These are phyloP conservation scores for Cyclotella sp. DNA, from an alignment of 108 stramenopile species.

Conservation along the genomic window DNA sequence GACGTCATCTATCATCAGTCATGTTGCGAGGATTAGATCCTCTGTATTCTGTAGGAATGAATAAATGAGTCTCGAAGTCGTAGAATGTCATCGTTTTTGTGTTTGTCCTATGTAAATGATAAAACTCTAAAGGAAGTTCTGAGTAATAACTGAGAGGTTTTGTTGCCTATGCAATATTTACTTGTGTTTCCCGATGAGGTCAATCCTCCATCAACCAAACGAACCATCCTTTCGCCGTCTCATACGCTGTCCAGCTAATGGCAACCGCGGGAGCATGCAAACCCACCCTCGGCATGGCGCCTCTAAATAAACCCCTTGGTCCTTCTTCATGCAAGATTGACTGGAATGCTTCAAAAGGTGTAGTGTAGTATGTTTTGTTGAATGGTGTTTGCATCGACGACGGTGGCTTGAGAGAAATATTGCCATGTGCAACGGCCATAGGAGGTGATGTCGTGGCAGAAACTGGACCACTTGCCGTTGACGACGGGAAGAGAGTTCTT, in stretches of 20 bases:
- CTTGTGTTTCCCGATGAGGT: neutral
- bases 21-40: too few relatives aligned
- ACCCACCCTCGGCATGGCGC: constrained; percentile 82
- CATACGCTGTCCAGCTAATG: constrained; percentile 98
- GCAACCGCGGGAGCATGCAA: constrained; percentile 96
- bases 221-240: constrained; percentile 84
- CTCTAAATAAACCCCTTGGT: constrained; percentile 87
- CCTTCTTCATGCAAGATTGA: constrained; percentile 92
- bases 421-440: neutral
- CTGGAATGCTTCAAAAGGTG: constrained; percentile 74
- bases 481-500: constrained; percentile 33
- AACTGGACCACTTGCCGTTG: neutral
- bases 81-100: too few relatives aligned
- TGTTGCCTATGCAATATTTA: too few relatives aligned
- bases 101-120: too few relatives aligned
- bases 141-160: too few relatives aligned
- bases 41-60: too few relatives aligned
- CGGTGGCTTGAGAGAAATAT: neutral
- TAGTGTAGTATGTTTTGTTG: constrained; percentile 41
- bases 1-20: too few relatives aligned
- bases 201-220: constrained; percentile 9
- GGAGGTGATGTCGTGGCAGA: neutral
- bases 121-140: too few relatives aligned
- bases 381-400: constrained; percentile 19
- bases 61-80: too few relatives aligned